A percentile compares a stretch with the other conserved stretches of the same genome.
phyloP scores from a whole-genome alignment of 768 basidiomycete species.

The Suillus subaureus region DNA sequence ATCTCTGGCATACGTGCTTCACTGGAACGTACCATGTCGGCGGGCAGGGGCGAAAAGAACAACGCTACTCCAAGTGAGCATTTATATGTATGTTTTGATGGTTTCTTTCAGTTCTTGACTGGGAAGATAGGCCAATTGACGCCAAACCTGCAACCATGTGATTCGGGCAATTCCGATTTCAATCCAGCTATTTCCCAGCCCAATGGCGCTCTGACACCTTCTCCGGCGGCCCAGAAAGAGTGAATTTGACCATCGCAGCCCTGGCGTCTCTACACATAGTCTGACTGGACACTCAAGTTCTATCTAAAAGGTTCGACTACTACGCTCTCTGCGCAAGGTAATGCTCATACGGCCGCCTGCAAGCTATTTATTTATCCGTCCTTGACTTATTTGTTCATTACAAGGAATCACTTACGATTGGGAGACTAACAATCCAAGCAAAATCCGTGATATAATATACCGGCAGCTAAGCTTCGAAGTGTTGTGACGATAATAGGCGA shows the following conservation, averaged over 20 bases:
- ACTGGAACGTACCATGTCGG: constrained; percentile 47
- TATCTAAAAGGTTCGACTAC: neutral
- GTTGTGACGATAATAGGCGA: neutral
- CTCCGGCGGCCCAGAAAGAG: neutral
- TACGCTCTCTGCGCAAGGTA: neutral
- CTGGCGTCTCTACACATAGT: neutral
- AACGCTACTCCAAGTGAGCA: constrained; percentile 5
- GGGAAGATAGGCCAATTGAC: neutral
- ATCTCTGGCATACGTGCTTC: constrained; percentile 43
- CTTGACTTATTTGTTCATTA: neutral
- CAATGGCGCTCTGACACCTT: neutral
- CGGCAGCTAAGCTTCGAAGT: neutral
- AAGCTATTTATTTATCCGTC: neutral
- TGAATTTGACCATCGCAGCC: neutral
- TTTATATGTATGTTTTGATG: constrained; percentile 12
- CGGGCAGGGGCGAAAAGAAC: constrained; percentile 31
- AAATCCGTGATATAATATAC: neutral
- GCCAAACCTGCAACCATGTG: neutral
- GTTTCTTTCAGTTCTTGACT: neutral
- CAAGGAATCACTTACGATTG: neutral
- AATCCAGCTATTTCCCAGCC: neutral
- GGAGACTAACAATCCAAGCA: neutral
- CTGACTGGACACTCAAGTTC: neutral
- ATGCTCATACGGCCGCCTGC: neutral
- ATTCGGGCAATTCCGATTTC: neutral